Conservation (phyloP, 441 rosid genomes). For the Jatropha podagrica region DNA sequence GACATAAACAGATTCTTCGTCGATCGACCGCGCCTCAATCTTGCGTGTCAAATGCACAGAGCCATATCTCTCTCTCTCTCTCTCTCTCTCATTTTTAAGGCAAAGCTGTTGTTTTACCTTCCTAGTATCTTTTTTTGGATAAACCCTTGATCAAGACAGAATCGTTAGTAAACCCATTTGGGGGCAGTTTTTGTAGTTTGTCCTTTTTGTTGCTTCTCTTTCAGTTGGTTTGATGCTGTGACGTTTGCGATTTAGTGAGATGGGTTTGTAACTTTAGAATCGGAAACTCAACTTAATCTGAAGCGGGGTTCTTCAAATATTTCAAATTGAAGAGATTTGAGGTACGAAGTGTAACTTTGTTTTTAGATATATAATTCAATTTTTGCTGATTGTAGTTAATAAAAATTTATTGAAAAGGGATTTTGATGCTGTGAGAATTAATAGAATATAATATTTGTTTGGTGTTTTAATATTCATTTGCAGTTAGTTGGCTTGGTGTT, state of each 20-base stretch:
- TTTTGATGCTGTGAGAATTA: not conserved
- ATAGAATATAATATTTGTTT: constrained; percentile 6
- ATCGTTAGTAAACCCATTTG: constrained; percentile 13
- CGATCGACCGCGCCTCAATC: not conserved
- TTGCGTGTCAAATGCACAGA: constrained; percentile 8
- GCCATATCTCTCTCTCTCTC: not conserved
- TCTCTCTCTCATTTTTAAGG: not conserved
- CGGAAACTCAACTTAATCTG: constrained; percentile 24
- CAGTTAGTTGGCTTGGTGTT: constrained; percentile 18
- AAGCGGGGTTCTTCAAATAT: constrained; percentile 29
- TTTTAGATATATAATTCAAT: not conserved
- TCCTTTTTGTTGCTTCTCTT: constrained; percentile 7
- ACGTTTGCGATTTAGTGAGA: constrained; percentile 24
- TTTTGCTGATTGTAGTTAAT: not conserved
- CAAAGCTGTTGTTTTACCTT: not conserved
- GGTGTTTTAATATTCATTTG: constrained; percentile 4
- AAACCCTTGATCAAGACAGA: constrained; percentile 28
- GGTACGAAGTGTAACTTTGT: not conserved
- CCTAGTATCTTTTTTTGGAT: not conserved
- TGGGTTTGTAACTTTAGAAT: constrained; percentile 19
- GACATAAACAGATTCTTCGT: not conserved
- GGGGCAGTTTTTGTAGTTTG: constrained; percentile 16
- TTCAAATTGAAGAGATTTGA: constrained; percentile 16
- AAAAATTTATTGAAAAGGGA: not conserved
- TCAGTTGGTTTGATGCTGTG: not conserved